Evolutionary conservation across 1,284 basidiomycete species (phyloP).

Genomic region (Ceratobasidium sp.): DNA sequence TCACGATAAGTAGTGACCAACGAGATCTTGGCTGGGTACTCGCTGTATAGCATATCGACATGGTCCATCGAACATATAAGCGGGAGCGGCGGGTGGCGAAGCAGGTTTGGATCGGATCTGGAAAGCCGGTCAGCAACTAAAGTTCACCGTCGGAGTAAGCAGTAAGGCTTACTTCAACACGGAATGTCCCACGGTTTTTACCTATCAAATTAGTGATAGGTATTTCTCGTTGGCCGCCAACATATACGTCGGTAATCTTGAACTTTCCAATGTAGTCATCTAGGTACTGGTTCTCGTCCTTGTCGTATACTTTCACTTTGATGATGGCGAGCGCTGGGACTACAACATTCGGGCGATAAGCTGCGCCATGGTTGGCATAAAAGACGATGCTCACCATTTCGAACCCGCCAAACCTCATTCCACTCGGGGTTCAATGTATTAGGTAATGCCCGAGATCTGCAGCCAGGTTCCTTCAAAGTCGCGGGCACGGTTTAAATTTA

Average conservation of each 20-base stretch:
- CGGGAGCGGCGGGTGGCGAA: conserved; percentile 57
- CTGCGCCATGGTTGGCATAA: neutral
- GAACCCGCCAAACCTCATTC: conserved; percentile 74
- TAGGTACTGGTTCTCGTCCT: conserved; percentile 69
- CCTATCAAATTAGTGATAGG: conserved; percentile 68
- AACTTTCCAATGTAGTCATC: conserved; percentile 79
- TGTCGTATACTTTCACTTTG: conserved; percentile 71
- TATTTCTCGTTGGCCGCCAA: conserved; percentile 70
- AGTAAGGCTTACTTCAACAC: conserved; percentile 68
- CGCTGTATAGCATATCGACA: conserved; percentile 76
- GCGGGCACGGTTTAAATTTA: conserved; percentile 46
- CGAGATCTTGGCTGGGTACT: conserved; percentile 69
- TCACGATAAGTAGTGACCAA: neutral
- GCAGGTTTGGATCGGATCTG: conserved; percentile 63
- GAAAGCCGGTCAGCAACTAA: neutral
- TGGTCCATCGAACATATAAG: conserved; percentile 79
- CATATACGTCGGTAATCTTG: conserved; percentile 61
- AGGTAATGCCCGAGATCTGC: conserved; percentile 74
- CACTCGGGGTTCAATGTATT: conserved; percentile 74
- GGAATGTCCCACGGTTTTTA: conserved; percentile 68
- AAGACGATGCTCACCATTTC: conserved; percentile 12
- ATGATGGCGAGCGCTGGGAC: conserved; percentile 73
- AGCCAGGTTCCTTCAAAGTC: neutral
- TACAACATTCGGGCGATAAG: conserved; percentile 65
- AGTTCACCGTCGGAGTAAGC: neutral